Base-by-base conservation (phyloP, 225 moss, liverwort and hornwort genomes). In the Sphagnum contortum region DNA sequence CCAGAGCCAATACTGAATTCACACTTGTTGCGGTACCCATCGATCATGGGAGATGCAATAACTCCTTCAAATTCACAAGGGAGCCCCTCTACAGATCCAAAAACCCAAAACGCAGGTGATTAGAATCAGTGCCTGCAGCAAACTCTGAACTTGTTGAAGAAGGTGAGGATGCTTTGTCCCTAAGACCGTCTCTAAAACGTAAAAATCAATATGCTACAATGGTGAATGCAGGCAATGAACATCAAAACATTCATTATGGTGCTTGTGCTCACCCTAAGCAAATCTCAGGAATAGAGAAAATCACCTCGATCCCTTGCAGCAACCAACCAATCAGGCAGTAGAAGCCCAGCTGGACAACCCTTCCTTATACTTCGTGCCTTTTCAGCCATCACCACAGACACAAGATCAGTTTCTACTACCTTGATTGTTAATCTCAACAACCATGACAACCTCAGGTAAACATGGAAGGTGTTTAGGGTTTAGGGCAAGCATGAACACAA, bases 11-110 rank as follows among this genome's bases (percentile, higher is more conserved):
- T 89, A 61, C 84, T 92, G 64, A 99, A 99, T 81, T 99, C 98
- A 69, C 98, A 99, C 75, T 99, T 99, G 63, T 99, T 99, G 12
- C 98, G 89, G 61, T 99, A 99, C 60, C 98, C 93, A 78, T 99
- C 93, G 58, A 91, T 79, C 60, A 93, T 72, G 52, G 98, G 98
- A 71, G 98, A 99, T 68, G 98, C 87, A 46, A 93, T 73, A 59
- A 99, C 87, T 49, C 91, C 93, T 76, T 91, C 86, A 58, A 99
- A 80, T 45, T 82, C 76, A 71, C 93, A 99, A 47, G 93, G 93
- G 9, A 99, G 71, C 57, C 93, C 98, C 67, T 92, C 98, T 99
- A 82, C 68, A 57, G 54, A 50, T 59, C 12, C 54, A 63, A 73
- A 14, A 9, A 11, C 60, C 45, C 29, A 47, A 1, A 62, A 6